Conservation (phyloP, 1,139 yeast genomes). For the Hemisphaericaspora xylanilytica region DNA sequence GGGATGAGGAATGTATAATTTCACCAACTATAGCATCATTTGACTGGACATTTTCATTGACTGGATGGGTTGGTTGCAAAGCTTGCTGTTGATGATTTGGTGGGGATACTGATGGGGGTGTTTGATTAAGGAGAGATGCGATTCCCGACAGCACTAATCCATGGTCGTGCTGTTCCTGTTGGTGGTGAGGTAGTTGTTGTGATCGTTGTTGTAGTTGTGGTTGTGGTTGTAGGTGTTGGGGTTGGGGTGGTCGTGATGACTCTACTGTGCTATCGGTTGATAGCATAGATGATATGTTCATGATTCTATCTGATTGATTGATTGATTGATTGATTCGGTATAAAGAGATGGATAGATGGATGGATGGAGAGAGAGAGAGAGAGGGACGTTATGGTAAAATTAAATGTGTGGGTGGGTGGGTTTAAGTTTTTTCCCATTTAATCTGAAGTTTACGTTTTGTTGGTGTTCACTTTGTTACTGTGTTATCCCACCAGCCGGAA, state of each 20-base stretch:
- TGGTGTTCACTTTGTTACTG: neutral
- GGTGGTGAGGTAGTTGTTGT: too few species aligned
- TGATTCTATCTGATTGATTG: neutral
- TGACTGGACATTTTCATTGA: conserved; percentile 1
- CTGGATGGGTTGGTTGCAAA: neutral
- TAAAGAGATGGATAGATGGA: too few species aligned
- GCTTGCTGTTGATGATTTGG: conserved; percentile 3
- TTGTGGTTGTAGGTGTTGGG: neutral
- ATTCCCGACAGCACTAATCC: neutral
- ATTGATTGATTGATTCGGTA: neutral
- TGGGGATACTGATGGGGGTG: neutral
- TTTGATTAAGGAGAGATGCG: neutral
- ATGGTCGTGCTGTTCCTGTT: too few species aligned
- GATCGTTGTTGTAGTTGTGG: neutral
- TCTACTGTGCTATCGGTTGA: conserved; percentile 22
- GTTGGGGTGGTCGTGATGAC: conserved; percentile 4
- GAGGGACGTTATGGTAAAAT: too few species aligned
- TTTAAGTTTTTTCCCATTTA: too few species aligned
- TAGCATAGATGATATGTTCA: conserved; percentile 46
- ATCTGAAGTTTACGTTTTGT: neutral
- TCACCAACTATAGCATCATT: conserved; percentile 9
- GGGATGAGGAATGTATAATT: conserved; percentile 4
- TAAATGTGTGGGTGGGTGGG: neutral
- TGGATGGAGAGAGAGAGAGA: too few species aligned
- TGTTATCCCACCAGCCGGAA: neutral